Conservation (phyloP, 2,329 filamentous ascomycete genomes). For the Trichoderma sp. region DNA sequence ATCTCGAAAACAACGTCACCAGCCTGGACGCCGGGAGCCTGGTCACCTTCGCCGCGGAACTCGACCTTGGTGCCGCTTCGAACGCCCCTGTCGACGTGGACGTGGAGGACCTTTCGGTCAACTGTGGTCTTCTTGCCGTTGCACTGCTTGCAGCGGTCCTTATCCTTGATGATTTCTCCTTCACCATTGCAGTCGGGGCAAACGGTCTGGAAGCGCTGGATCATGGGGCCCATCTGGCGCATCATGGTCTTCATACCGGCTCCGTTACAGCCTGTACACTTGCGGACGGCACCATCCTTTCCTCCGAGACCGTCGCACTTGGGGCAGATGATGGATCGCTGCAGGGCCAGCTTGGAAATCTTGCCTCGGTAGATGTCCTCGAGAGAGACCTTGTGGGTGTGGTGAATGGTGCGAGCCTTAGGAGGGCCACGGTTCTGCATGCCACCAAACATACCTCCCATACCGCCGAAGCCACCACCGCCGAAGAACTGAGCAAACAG, state of each 20-base stretch:
- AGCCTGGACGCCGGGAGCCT: slow-evolving; percentile 87
- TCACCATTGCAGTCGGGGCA: slow-evolving; percentile 98
- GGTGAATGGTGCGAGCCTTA: slow-evolving; percentile 93
- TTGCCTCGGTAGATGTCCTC: slow-evolving; percentile 99
- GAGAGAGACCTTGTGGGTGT: slow-evolving; percentile 96
- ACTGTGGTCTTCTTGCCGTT: slow-evolving; percentile 97
- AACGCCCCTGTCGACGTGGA: slow-evolving; percentile 95
- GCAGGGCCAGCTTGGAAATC: slow-evolving; percentile 93
- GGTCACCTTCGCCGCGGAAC: slow-evolving; percentile 95
- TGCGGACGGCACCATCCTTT: slow-evolving; percentile 97
- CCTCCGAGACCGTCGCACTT: slow-evolving; percentile 93
- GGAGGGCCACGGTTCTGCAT: slow-evolving; percentile 78
- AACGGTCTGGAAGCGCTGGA: slow-evolving; percentile 98
- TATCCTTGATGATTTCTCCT: slow-evolving; percentile 93
- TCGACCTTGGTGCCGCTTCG: slow-evolving; percentile 94
- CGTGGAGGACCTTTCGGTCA: slow-evolving; percentile 96
- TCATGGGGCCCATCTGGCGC: slow-evolving; percentile 99
- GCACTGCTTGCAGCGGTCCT: slow-evolving; percentile 97
- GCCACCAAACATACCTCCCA: slow-evolving; percentile 77
- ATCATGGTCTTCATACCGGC: slow-evolving; percentile 99
- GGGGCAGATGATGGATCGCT: slow-evolving; percentile 95
- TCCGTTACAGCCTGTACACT: slow-evolving; percentile 87
- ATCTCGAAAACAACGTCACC: slow-evolving; percentile 99
- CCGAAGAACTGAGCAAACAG: slow-evolving; percentile 98
- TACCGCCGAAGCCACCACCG: slow-evolving; percentile 61